Conservation (phyloP, 352 stramenopile genomes). For the Blastocystis sp. region DNA sequence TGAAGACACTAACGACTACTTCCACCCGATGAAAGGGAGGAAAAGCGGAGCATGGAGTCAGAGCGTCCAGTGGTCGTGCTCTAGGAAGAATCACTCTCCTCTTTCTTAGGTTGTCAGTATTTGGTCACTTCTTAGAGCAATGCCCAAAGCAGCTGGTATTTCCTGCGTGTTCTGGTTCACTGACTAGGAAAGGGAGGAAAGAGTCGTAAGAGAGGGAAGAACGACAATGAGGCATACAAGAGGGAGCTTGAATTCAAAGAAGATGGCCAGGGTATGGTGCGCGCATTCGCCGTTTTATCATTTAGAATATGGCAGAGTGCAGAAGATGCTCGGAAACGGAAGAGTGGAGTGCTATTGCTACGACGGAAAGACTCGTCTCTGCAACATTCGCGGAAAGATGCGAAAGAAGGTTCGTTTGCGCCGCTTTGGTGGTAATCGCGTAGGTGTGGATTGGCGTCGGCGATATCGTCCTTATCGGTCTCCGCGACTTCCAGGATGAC, state of each 20-base stretch:
- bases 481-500: conserved; percentile 99
- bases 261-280: conserved; percentile 89
- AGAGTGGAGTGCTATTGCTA: conserved; percentile 87
- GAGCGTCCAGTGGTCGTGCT: not conserved
- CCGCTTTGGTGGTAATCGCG: not conserved
- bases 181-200: conserved; percentile 93
- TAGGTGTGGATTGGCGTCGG: conserved; percentile 78
- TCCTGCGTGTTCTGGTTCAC: not conserved
- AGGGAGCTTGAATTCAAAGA: conserved; percentile 99
- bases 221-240: conserved; percentile 97
- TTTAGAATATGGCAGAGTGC: conserved; percentile 76
- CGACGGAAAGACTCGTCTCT: conserved; percentile 85
- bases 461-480: conserved; percentile 97
- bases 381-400: conserved; percentile 89
- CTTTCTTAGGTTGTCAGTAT: not conserved
- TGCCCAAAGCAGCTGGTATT: conserved; percentile 23
- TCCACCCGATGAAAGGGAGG: no score
- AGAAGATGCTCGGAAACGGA: conserved; percentile 82
- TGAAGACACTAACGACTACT: no score
- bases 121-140: conserved; percentile 22
- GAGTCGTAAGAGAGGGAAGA: conserved; percentile 95
- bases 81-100: not conserved
- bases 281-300: conserved; percentile 28
- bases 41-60: not conserved
- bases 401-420: conserved; percentile 83